phyloP scores from a whole-genome alignment of 352 stramenopile species.

The Phytophthora palmivora region DNA sequence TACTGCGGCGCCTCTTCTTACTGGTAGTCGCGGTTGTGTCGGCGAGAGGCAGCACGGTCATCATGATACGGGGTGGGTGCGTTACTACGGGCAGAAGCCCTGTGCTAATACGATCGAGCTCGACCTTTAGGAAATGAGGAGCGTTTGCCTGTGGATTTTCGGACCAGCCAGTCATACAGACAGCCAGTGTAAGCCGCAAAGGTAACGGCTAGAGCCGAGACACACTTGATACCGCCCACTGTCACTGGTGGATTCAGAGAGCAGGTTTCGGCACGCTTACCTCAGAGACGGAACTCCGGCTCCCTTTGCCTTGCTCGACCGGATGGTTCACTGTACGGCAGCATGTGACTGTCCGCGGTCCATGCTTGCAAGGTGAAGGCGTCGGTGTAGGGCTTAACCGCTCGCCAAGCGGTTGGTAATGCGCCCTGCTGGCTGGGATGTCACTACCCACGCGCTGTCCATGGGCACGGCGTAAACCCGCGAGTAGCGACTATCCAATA shows the following conservation, averaged over 20 bases:
- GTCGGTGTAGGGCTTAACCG: background rate
- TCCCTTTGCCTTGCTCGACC: conserved; percentile 13
- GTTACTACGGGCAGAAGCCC: conserved; percentile 7
- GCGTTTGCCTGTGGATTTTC: conserved; percentile 32
- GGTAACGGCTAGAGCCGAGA: conserved; percentile 34
- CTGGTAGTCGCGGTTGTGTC: conserved; percentile 38
- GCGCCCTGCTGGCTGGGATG: background rate
- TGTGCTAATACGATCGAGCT: conserved; percentile 10
- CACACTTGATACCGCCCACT: conserved; percentile 29
- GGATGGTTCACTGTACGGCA: conserved; percentile 1
- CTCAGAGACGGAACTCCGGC: conserved; percentile 23
- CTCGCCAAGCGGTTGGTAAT: conserved; percentile 2
- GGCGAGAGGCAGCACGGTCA: conserved; percentile 51
- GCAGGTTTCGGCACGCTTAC: conserved; percentile 19
- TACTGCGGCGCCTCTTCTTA: conserved; percentile 75
- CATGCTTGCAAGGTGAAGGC: too few species aligned
- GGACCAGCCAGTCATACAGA: conserved; percentile 40
- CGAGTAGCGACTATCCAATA: conserved; percentile 15
- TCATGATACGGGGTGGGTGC: conserved; percentile 32
- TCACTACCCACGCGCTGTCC: conserved; percentile 2
- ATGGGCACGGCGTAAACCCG: conserved; percentile 5
- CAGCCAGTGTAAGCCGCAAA: conserved; percentile 35
- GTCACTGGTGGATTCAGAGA: conserved; percentile 40
- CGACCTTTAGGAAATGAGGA: conserved; percentile 38
- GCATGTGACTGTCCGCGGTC: background rate